A percentile compares a stretch with the other conserved stretches of the same genome.
Evolutionary conservation across 495 filamentous ascomycete genomes (phyloP).

Genomic region (Achaetomiella virescens): DNA sequence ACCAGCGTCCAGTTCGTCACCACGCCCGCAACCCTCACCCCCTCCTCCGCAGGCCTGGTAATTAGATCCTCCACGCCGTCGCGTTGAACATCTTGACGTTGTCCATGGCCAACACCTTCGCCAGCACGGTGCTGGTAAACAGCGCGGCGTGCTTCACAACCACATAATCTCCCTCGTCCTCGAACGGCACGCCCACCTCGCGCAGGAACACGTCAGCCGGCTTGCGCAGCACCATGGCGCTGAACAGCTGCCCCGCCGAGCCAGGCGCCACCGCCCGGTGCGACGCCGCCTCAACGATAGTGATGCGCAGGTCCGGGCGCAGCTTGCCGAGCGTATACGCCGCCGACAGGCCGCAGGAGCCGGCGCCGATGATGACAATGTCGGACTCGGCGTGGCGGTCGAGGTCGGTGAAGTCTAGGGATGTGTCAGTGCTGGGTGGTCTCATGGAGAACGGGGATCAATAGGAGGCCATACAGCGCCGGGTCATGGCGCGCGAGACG

Average conservation of each 20-base stretch:
- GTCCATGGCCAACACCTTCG: conserved; percentile 70
- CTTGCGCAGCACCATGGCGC: conserved; percentile 89
- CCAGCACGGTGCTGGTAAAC: conserved; percentile 80
- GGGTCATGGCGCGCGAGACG: conserved; percentile 86
- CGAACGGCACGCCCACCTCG: conserved; percentile 77
- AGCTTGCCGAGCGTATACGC: conserved; percentile 79
- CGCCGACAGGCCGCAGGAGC: conserved; percentile 76
- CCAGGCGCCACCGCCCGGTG: conserved; percentile 86
- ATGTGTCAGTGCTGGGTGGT: background rate
- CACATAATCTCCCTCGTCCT: conserved; percentile 79
- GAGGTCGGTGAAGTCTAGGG: conserved; percentile 66
- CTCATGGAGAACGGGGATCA: background rate
- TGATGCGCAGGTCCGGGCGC: conserved; percentile 84
- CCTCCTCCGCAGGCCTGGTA: conserved; percentile 49
- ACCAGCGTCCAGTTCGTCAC: conserved; percentile 94
- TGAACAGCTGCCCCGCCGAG: conserved; percentile 88
- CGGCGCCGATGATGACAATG: conserved; percentile 85
- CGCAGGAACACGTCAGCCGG: conserved; percentile 77
- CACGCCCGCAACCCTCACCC: conserved; percentile 70
- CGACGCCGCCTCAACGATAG: conserved; percentile 82
- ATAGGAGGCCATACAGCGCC: conserved; percentile 48
- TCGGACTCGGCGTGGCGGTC: conserved; percentile 86
- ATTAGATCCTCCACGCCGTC: conserved; percentile 87
- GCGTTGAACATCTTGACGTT: conserved; percentile 97
- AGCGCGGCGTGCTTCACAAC: conserved; percentile 90